phyloP scores from a whole-genome alignment of 129 eudicot genomes.

The Artemisia argyi region DNA sequence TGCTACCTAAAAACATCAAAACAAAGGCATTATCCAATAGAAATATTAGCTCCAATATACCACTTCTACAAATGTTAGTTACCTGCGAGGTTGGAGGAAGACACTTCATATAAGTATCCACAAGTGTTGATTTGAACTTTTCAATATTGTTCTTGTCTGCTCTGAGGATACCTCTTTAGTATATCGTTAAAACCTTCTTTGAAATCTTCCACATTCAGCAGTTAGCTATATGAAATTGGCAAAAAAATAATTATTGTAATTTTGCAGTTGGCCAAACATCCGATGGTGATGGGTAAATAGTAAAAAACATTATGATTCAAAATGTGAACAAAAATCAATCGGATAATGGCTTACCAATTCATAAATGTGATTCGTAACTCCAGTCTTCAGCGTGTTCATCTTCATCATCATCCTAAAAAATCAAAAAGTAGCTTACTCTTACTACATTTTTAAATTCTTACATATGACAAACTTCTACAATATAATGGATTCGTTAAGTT shows the following conservation, averaged over 20 bases:
- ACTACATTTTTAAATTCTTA: background rate
- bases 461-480: background rate
- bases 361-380: constrained; percentile 28
- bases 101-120: constrained; percentile 64
- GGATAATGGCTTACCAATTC: too few relatives aligned
- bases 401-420: constrained; percentile 66
- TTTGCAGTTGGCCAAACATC: too few relatives aligned
- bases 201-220: constrained; percentile 56
- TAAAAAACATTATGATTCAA: too few relatives aligned
- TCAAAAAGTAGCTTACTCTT: constrained; percentile 15
- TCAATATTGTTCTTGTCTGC: constrained; percentile 77
- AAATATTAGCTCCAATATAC: background rate
- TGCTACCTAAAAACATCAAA: constrained; percentile 52
- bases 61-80: background rate
- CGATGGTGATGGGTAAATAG: too few relatives aligned
- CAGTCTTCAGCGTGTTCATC: constrained; percentile 70
- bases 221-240: too few relatives aligned
- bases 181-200: constrained; percentile 61
- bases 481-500: background rate
- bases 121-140: constrained; percentile 68
- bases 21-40: background rate
- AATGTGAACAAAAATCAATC: too few relatives aligned
- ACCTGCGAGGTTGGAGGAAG: constrained; percentile 94
- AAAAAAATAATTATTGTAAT: too few relatives aligned
- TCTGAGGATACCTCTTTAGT: constrained; percentile 76